Base-by-base conservation (phyloP, 1,139 yeast species). In the Lodderomyces elongisporus region DNA sequence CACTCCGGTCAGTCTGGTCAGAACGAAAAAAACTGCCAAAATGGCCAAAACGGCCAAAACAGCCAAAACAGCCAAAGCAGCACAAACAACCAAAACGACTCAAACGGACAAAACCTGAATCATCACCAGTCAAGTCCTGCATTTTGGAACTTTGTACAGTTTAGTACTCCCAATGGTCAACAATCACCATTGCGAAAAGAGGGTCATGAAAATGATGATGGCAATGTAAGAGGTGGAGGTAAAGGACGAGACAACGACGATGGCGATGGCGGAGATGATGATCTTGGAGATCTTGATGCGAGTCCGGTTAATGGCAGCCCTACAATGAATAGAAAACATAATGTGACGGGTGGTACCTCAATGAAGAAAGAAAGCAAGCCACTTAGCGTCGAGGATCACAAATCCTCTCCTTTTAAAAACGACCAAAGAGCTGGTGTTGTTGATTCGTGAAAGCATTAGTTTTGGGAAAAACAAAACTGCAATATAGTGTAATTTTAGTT, bases 71-170 rank as follows among this genome's bases (percentile, higher is more conserved):
- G 25, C 12, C 13, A 14, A 20, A 14, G 9, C 7, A 7, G 9
- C 22, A 20, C 22, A 20, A 7, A 20, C 9, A 15, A 30, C 48
- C 27, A 38, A 48, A 39, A 46, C 46, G 17, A 38, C 38, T 27
- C 36, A 20, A 14, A 14, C 8, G 17, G 29, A 23, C 32, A n/a
- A 22, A 21, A 17, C 9, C 31, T 10, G 43, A 37, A 32, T 17
- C 22, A 64, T 18, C 62, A 64, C 44, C 79, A 72, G 47, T 67
- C 74, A 14, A 77, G 85, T 1, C 88, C 91, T 2, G 87, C 89
- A 9, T 71, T 80, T 39, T 80, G 89, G 88, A 82, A 79, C 50
- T 75, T 80, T 55, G 82, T 82, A 27, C 89, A 81, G 46, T 81
- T 82, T 50, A 77, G 85, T 37, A 81, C 89, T 0, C 84, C 85